These are phyloP conservation scores for Neonectria faginata DNA, from an alignment of 2,329 filamentous ascomycete species.

Conservation along the genomic window DNA sequence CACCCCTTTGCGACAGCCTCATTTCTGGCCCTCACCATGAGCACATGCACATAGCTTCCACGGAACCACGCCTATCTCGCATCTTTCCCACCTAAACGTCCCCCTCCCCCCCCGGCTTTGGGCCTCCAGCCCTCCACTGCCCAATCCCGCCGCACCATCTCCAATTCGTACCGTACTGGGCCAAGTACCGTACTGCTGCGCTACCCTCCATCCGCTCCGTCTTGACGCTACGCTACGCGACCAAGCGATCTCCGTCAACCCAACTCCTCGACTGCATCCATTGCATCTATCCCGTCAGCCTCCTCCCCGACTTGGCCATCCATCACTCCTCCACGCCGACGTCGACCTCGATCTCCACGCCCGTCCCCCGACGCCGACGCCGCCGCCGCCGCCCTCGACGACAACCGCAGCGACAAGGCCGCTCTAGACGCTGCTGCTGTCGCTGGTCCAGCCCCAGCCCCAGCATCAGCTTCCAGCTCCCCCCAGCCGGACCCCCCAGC, in stretches of 20 bases:
- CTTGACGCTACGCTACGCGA: constrained; percentile 29
- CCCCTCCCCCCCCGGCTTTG: constrained; percentile 35
- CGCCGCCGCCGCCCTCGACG: constrained; percentile 24
- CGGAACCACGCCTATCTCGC: constrained; percentile 25
- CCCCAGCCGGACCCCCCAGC: constrained; percentile 34
- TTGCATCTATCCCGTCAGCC: constrained; percentile 37
- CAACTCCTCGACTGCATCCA: constrained; percentile 44
- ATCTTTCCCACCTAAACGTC: constrained; percentile 22
- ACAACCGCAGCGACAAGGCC: constrained; percentile 19
- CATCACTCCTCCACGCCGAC: constrained; percentile 28
- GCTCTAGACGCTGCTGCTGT: constrained; percentile 20
- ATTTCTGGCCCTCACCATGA: constrained; percentile 25
- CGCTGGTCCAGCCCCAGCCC: constrained; percentile 24
- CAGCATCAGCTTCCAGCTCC: constrained; percentile 34
- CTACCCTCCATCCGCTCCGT: constrained; percentile 23
- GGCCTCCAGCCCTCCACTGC: constrained; percentile 40
- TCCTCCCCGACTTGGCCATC: constrained; percentile 33
- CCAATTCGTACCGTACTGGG: constrained; percentile 23
- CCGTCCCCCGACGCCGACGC: constrained; percentile 37
- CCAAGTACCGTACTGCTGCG: constrained; percentile 21
- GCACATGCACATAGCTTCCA: constrained; percentile 26
- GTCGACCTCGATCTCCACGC: constrained; percentile 26
- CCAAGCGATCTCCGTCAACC: constrained; percentile 22
- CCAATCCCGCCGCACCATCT: constrained; percentile 40
- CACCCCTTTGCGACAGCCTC: not conserved